Percentiles rank a stretch among this genome's conserved stretches.
Conservation (phyloP, 768 basidiomycete species). For the Amanita fuliginea region DNA sequence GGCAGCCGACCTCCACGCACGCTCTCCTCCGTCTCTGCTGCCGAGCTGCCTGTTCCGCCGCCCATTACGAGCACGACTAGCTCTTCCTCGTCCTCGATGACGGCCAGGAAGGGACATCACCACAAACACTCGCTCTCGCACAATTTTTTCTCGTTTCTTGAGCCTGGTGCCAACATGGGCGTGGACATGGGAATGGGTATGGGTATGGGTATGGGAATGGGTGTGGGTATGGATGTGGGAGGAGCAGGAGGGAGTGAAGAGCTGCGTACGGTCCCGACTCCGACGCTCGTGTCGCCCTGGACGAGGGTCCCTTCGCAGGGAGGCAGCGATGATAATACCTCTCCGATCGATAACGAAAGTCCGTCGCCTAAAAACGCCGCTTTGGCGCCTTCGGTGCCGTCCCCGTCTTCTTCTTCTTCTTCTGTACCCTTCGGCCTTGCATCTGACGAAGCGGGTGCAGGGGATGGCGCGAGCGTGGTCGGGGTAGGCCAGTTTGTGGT, state of each 20-base stretch:
- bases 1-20: slow-evolving; percentile 37
- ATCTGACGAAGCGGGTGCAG: background rate
- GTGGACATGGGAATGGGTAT: too few relatives aligned
- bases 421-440: too few relatives aligned
- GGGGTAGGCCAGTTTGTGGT: slow-evolving; percentile 44
- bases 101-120: slow-evolving; percentile 63
- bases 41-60: slow-evolving; percentile 11
- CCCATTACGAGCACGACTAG: slow-evolving; percentile 18
- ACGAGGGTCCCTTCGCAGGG: slow-evolving; percentile 31
- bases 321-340: background rate
- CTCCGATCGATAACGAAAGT: background rate
- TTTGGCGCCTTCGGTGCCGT: background rate
- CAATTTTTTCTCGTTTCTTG: slow-evolving; percentile 93
- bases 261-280: slow-evolving; percentile 47
- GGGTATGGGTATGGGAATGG: too few relatives aligned
- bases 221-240: too few relatives aligned
- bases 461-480: slow-evolving; percentile 8
- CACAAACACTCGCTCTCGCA: slow-evolving; percentile 93
- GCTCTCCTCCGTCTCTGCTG: background rate
- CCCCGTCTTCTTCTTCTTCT: background rate
- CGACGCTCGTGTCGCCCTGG: slow-evolving; percentile 59
- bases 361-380: too few relatives aligned
- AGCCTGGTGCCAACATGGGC: slow-evolving; percentile 38
- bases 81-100: slow-evolving; percentile 15
- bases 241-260: background rate